Percentiles rank a stretch among this genome's conserved stretches.
Conservation (phyloP, 495 filamentous ascomycete genomes). For the Penicillium antarcticum region DNA sequence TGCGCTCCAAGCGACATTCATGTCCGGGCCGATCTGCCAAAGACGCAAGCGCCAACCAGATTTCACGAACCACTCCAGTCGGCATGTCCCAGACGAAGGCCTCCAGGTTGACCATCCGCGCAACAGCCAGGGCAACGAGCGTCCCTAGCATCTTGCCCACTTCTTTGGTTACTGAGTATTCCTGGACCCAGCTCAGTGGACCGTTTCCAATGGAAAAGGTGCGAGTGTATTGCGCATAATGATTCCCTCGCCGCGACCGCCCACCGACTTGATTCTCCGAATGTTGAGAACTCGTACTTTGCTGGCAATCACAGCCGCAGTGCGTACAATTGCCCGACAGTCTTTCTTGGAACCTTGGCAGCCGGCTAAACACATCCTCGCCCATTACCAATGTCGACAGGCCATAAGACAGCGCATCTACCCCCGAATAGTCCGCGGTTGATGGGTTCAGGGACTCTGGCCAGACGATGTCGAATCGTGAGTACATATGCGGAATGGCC, state of each 20-base stretch:
- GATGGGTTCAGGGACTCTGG: conserved; percentile 62
- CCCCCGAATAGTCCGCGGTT: conserved; percentile 66
- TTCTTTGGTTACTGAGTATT: conserved; percentile 86
- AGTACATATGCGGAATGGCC: conserved; percentile 83
- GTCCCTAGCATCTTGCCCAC: conserved; percentile 92
- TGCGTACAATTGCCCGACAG: conserved; percentile 24
- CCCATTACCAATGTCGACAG: conserved; percentile 81
- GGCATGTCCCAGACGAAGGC: conserved; percentile 97
- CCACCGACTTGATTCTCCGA: conserved; percentile 4
- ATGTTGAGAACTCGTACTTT: conserved; percentile 15
- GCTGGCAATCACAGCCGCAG: conserved; percentile 32
- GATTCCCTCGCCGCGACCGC: conserved; percentile 58
- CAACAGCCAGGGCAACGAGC: conserved; percentile 79
- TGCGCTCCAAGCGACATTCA: conserved; percentile 66
- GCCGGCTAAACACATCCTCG: conserved; percentile 62
- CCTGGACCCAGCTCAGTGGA: conserved; percentile 74
- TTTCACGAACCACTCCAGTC: conserved; percentile 80
- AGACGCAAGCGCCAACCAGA: conserved; percentile 80
- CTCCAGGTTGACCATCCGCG: conserved; percentile 85
- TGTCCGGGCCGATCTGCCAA: conserved; percentile 59
- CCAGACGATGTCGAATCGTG: conserved; percentile 93
- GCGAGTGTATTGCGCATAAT: conserved; percentile 80
- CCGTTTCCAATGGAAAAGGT: conserved; percentile 93
- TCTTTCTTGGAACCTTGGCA: conserved; percentile 10
- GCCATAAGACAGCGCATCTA: conserved; percentile 90